Evolutionary conservation across 495 filamentous ascomycete species (phyloP).

Genomic region (Annulohypoxylon maeteangense): DNA sequence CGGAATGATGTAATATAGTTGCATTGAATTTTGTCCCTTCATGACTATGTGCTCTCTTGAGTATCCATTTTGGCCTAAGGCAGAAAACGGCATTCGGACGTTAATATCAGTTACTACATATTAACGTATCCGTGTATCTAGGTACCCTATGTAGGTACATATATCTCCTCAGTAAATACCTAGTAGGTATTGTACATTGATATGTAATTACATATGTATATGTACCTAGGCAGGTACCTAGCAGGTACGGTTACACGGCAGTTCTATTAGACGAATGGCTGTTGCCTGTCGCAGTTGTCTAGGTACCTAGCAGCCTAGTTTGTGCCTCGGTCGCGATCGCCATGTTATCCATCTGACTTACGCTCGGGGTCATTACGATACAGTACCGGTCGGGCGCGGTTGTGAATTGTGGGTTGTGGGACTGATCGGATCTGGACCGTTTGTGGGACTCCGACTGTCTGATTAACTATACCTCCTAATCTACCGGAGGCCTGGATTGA

Average conservation of each 20-base stretch:
- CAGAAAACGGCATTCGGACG: too few species aligned
- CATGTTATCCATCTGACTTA: too few species aligned
- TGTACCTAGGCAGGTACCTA: too few species aligned
- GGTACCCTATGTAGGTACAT: background rate
- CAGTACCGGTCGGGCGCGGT: background rate
- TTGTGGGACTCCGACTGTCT: background rate
- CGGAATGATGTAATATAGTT: conserved; percentile 1
- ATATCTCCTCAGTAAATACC: too few species aligned
- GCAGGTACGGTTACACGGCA: too few species aligned
- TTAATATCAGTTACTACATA: too few species aligned
- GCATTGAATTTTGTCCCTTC: background rate
- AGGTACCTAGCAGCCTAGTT: background rate
- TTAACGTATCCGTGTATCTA: background rate
- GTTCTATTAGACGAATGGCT: too few species aligned
- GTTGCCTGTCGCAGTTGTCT: background rate
- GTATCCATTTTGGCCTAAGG: background rate
- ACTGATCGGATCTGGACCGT: background rate
- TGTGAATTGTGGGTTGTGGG: too few species aligned
- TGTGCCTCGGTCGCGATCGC: too few species aligned
- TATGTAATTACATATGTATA: too few species aligned
- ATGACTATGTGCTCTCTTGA: background rate
- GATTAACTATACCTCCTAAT: background rate
- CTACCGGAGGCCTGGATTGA: background rate
- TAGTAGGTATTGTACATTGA: too few species aligned
- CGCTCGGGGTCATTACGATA: too few species aligned